phyloP scores from a whole-genome alignment of 2,329 filamentous ascomycete genomes.

The Helicocarpus griseus region DNA sequence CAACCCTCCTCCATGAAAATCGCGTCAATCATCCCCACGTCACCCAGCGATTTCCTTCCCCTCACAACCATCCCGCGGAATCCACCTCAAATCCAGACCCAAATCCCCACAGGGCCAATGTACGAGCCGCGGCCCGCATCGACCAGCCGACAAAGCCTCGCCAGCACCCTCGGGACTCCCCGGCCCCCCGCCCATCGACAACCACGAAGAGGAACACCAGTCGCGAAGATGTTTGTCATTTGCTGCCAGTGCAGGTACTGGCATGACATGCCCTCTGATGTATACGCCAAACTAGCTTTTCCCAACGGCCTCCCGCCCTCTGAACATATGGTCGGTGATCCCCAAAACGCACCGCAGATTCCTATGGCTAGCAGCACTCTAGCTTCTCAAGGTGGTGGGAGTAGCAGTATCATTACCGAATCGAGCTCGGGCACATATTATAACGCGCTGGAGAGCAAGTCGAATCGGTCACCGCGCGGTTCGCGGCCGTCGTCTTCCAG shows the following conservation, averaged over 20 bases:
- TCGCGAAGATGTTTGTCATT: slow-evolving; percentile 31
- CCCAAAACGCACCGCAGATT: neutral
- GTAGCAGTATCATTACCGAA: neutral
- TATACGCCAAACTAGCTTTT: slow-evolving; percentile 27
- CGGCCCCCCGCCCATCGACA: neutral
- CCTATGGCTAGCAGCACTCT: neutral
- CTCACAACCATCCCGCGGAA: neutral
- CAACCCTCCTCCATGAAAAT: neutral
- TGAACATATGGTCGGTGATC: neutral
- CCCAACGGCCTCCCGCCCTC: slow-evolving; percentile 12
- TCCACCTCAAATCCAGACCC: neutral
- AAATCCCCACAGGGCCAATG: neutral
- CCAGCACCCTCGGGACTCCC: neutral
- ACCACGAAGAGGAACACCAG: slow-evolving; percentile 8
- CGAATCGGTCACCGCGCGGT: slow-evolving; percentile 5
- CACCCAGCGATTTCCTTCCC: neutral
- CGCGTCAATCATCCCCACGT: neutral
- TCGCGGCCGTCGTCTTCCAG: slow-evolving; percentile 1
- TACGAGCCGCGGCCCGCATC: neutral
- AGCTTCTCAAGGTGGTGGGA: neutral
- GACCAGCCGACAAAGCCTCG: slow-evolving; percentile 1
- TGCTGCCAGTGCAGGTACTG: slow-evolving; percentile 35
- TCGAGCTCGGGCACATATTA: neutral
- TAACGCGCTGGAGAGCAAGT: slow-evolving; percentile 8
- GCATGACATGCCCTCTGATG: slow-evolving; percentile 33